These are phyloP conservation scores for Pleurotus ostreatus DNA, from an alignment of 768 basidiomycete species.

Conservation along the genomic window DNA sequence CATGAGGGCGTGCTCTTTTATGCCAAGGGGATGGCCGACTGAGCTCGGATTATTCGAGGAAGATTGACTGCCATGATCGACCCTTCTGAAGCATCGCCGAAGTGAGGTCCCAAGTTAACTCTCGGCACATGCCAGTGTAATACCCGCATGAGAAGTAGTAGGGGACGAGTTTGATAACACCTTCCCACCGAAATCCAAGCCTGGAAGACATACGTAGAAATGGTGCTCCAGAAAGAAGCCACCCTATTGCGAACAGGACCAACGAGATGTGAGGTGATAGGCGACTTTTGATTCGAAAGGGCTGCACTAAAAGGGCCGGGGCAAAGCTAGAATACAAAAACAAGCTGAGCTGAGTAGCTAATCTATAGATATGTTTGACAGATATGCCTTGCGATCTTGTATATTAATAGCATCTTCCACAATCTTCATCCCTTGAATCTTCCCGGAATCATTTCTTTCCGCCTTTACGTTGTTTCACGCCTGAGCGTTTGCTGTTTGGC, in stretches of 20 bases:
- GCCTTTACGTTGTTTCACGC: slow-evolving; percentile 11
- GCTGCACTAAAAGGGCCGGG: slow-evolving; percentile 7
- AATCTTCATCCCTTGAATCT: slow-evolving; percentile 2
- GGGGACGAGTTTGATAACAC: slow-evolving; percentile 8
- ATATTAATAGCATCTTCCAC: slow-evolving; percentile 7
- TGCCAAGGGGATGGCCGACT: slow-evolving; percentile 7
- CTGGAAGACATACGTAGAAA: slow-evolving; percentile 8
- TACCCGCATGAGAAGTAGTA: slow-evolving; percentile 6
- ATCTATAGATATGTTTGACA: slow-evolving; percentile 7
- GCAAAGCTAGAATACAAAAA: slow-evolving; percentile 6
- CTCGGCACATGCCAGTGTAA: slow-evolving; percentile 8
- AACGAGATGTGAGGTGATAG: slow-evolving; percentile 7
- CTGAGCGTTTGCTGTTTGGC: slow-evolving; percentile 5
- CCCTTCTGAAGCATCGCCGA: slow-evolving; percentile 1
- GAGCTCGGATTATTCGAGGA: slow-evolving; percentile 8
- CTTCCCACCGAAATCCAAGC: slow-evolving; percentile 7
- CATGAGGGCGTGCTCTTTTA: slow-evolving; percentile 4
- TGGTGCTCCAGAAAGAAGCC: slow-evolving; percentile 4
- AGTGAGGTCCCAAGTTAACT: slow-evolving; percentile 4
- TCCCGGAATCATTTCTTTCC: slow-evolving; percentile 11
- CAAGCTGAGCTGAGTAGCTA: slow-evolving; percentile 1
- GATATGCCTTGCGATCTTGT: slow-evolving; percentile 4
- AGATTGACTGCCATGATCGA: slow-evolving; percentile 3
- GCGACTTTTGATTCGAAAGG: slow-evolving; percentile 8
- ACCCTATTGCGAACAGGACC: slow-evolving; percentile 2